phyloP scores from a whole-genome alignment of 805 yeast species.

The Suhomyces vadensis region DNA sequence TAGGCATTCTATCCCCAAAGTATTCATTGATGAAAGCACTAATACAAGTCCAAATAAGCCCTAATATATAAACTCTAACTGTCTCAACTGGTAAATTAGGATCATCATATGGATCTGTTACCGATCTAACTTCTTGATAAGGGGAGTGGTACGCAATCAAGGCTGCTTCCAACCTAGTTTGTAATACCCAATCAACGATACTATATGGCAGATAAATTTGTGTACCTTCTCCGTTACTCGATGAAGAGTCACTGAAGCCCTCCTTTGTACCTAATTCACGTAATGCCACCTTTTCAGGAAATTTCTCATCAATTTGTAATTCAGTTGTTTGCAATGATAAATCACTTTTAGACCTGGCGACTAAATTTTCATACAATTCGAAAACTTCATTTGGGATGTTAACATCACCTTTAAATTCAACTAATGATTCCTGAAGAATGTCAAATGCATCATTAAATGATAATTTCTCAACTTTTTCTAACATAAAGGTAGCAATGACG shows the following conservation, averaged over 20 bases:
- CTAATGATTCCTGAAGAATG: conserved; percentile 30
- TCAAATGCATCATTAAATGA: conserved; percentile 23
- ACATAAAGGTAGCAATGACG: conserved; percentile 27
- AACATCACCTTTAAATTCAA: conserved; percentile 31
- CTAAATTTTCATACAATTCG: conserved; percentile 23
- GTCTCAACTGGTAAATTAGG: conserved; percentile 37
- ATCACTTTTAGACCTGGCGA: conserved; percentile 8
- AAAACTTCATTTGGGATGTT: conserved; percentile 31
- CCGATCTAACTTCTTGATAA: conserved; percentile 33
- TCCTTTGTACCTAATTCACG: neutral
- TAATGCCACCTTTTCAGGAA: neutral
- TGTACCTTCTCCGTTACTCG: neutral
- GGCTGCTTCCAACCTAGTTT: conserved; percentile 20
- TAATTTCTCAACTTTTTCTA: conserved; percentile 27
- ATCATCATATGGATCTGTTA: conserved; percentile 26
- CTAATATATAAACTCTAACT: conserved; percentile 28
- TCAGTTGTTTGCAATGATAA: conserved; percentile 9
- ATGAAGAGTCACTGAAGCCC: neutral
- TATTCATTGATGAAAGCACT: conserved; percentile 18
- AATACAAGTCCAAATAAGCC: conserved; percentile 19
- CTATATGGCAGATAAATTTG: neutral
- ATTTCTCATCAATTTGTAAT: conserved; percentile 1
- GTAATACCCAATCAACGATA: conserved; percentile 19
- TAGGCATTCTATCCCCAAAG: conserved; percentile 18
- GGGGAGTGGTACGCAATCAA: conserved; percentile 28